Evolutionary conservation across 805 yeast genomes (phyloP), one percentile per base, ranked within the genome.

Genomic region (Ogataea naganishii): DNA sequence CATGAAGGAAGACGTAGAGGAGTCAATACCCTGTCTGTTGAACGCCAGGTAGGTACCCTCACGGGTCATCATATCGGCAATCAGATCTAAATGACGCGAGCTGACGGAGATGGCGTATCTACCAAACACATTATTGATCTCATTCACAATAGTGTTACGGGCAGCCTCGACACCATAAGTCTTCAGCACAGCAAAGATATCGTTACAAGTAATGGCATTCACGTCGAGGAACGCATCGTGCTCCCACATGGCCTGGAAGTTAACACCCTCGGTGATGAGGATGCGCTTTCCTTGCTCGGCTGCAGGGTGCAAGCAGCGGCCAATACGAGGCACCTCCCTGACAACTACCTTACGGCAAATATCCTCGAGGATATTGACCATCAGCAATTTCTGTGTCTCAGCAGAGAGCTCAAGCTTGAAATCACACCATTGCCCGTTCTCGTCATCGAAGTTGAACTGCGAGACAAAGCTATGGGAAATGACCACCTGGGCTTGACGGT

Each of bases 161-260:
- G 99, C 99, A 28, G 98, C 98, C 62, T 94, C 99, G 31, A 89
- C 98, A 56, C 99, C 99, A 49, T 92, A 92, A 0, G 94, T 84
- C 42, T 67, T 72, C 47, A 94, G 67, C 3, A 92, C 95, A 12
- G 96, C 84, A 23, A 83, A 77, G 42, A 92, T 79, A 60, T 92
- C 98, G 67, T 92, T 92, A 7, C 96, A 86, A 2, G 81, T 70
- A 47, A 92, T 83, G 35, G 78, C 80, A 53, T 92, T 82, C 39
- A 89, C 95, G 47, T 88, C 81, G 43, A 92, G 72, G 58, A 92
- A 86, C 40, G 82, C 86, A 41, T 85, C 89, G 59, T 89, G 95
- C 32, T 85, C 95, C 97, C 98, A 92, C 94, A 92, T 85, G 30
- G 96, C 94, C 51, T 69, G 69, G 75, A 92, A 92, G 63, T 92